Evolutionary conservation across 805 yeast genomes (phyloP).

Genomic region (Candida schatavii): DNA sequence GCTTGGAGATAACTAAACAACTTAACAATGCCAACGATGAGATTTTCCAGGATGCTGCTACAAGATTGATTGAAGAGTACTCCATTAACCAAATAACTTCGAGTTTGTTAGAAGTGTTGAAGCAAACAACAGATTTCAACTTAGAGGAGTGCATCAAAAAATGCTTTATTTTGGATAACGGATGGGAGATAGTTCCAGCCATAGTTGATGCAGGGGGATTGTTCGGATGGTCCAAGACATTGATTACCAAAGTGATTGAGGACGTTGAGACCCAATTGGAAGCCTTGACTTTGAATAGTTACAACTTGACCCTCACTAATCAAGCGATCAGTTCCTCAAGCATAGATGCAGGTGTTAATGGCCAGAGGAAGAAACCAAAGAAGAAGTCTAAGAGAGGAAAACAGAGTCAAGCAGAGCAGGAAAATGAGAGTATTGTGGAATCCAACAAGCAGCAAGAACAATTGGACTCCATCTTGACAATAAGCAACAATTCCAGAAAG

Average conservation of each 20-base stretch:
- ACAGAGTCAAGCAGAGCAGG: constrained; percentile 14
- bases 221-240: constrained; percentile 57
- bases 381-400: constrained; percentile 16
- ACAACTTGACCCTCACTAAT: constrained; percentile 45
- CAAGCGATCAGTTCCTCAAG: constrained; percentile 37
- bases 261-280: constrained; percentile 49
- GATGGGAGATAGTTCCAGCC: constrained; percentile 60
- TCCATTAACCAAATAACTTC: constrained; percentile 57
- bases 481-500: constrained; percentile 26
- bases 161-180: constrained; percentile 41
- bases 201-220: constrained; percentile 74
- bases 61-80: constrained; percentile 64
- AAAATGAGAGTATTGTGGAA: constrained; percentile 24
- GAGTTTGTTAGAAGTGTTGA: constrained; percentile 37
- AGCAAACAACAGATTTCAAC: constrained; percentile 23
- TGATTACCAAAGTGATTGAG: constrained; percentile 42
- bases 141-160: constrained; percentile 37
- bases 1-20: constrained; percentile 61
- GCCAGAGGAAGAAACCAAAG: constrained; percentile 23
- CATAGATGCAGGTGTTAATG: constrained; percentile 10
- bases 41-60: constrained; percentile 63
- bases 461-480: constrained; percentile 32
- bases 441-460: constrained; percentile 24
- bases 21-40: constrained; percentile 52
- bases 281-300: constrained; percentile 39